Evolutionary conservation across 768 basidiomycete genomes (phyloP).

Genomic region (Boletus pseudopeckii): DNA sequence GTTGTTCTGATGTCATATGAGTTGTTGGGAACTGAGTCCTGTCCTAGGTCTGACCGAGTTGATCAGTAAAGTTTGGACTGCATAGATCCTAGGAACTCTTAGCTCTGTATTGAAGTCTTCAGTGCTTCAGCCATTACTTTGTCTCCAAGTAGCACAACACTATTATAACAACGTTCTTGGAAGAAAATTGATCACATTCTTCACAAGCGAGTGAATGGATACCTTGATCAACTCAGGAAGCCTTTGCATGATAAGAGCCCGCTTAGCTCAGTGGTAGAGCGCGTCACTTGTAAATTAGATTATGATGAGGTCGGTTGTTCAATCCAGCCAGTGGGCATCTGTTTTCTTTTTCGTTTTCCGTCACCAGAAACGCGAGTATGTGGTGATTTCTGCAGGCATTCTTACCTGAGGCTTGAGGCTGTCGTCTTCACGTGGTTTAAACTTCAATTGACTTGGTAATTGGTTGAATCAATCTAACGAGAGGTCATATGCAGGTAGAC

Average conservation of each 20-base stretch:
- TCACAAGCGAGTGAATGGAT: not conserved
- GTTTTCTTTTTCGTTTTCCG: not conserved
- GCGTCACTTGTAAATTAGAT: slow-evolving; percentile 36
- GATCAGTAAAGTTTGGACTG: slow-evolving; percentile 78
- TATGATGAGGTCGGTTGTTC: slow-evolving; percentile 46
- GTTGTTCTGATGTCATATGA: not conserved
- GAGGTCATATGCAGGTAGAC: not conserved
- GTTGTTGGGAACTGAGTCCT: not conserved
- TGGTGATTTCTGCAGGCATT: not conserved
- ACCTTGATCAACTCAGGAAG: not conserved
- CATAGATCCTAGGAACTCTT: slow-evolving; percentile 38
- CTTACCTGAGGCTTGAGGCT: not conserved
- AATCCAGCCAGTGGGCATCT: slow-evolving; percentile 42
- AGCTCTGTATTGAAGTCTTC: not conserved
- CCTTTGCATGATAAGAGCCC: not conserved
- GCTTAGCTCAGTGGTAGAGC: slow-evolving; percentile 36
- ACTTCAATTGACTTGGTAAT: not conserved
- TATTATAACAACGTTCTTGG: not conserved
- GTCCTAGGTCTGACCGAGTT: slow-evolving; percentile 78
- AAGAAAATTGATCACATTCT: not conserved
- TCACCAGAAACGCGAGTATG: no score
- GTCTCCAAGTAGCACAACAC: not conserved
- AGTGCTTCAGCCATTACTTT: not conserved
- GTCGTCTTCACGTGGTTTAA: no score
- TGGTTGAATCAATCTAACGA: not conserved